Evolutionary conservation across 2,329 filamentous ascomycete species (phyloP).

Genomic region (Penicillium sp.): DNA sequence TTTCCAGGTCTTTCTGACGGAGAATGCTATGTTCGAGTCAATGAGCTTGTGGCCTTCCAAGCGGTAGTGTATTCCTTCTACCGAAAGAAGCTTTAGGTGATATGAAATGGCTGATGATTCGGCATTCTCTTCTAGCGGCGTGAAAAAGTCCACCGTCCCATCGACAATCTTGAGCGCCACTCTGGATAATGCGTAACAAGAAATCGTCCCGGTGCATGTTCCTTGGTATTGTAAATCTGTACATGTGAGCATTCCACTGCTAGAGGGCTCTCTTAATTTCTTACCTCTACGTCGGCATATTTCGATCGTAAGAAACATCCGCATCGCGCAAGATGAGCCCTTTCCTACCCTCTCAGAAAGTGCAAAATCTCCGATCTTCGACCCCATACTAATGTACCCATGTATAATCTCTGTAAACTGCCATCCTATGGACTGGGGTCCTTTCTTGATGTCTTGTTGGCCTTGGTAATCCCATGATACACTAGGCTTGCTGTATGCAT

Average conservation of each 20-base stretch:
- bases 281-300: background rate
- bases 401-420: conserved; percentile 18
- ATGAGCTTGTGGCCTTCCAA: conserved; percentile 12
- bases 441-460: background rate
- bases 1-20: conserved; percentile 14
- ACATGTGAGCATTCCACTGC: background rate
- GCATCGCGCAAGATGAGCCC: background rate
- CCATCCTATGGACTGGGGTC: conserved; percentile 13
- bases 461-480: background rate
- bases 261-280: background rate
- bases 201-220: background rate
- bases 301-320: conserved; percentile 1
- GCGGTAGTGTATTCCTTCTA: background rate
- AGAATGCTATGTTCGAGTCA: conserved; percentile 9
- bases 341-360: background rate
- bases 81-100: background rate
- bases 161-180: background rate
- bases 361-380: background rate
- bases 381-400: conserved; percentile 9
- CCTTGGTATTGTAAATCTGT: background rate
- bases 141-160: background rate
- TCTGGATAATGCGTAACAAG: background rate
- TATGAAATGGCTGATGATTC: conserved; percentile 5
- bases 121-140: background rate
- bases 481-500: conserved; percentile 7